These are phyloP conservation scores for Penicillium bialowiezense DNA, from an alignment of 495 filamentous ascomycete species.

Conservation along the genomic window DNA sequence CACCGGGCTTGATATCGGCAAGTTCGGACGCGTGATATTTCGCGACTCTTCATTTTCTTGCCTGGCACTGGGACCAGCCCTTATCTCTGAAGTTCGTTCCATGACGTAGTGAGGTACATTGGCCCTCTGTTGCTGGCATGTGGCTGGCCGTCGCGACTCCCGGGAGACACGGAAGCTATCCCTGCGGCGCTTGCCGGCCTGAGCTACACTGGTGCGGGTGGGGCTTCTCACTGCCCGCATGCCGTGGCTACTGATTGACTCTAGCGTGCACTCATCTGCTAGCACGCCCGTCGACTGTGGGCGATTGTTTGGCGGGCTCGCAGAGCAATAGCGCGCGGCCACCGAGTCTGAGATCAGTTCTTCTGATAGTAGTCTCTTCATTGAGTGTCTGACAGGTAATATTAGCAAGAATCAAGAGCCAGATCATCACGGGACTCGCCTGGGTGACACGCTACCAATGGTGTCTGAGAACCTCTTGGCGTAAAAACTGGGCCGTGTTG, in stretches of 20 bases:
- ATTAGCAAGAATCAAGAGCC: too few relatives aligned
- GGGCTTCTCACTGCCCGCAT: conserved; percentile 12
- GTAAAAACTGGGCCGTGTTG: not conserved
- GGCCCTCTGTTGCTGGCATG: not conserved
- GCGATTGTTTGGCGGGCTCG: conserved; percentile 17
- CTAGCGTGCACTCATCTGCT: conserved; percentile 19
- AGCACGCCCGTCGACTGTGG: conserved; percentile 16
- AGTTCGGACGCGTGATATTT: not conserved
- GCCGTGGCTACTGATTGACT: conserved; percentile 23
- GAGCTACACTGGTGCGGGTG: conserved; percentile 11
- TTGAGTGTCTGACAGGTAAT: conserved; percentile 14
- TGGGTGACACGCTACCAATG: conserved; percentile 6
- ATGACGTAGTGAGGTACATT: too few relatives aligned
- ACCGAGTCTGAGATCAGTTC: conserved; percentile 16
- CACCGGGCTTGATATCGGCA: conserved; percentile 5
- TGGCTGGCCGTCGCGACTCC: conserved; percentile 2
- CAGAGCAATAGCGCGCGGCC: conserved; percentile 24
- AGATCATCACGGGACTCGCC: conserved; percentile 4
- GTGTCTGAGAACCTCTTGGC: conserved; percentile 1
- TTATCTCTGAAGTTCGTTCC: not conserved
- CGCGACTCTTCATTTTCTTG: not conserved
- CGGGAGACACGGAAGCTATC: conserved; percentile 8
- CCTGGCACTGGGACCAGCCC: not conserved
- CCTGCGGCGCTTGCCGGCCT: conserved; percentile 11
- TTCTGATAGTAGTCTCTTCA: conserved; percentile 17